Percentiles rank a stretch among this genome's conserved stretches.
Conservation (phyloP, 2,329 filamentous ascomycete genomes). For the Scedosporium apiospermum region DNA sequence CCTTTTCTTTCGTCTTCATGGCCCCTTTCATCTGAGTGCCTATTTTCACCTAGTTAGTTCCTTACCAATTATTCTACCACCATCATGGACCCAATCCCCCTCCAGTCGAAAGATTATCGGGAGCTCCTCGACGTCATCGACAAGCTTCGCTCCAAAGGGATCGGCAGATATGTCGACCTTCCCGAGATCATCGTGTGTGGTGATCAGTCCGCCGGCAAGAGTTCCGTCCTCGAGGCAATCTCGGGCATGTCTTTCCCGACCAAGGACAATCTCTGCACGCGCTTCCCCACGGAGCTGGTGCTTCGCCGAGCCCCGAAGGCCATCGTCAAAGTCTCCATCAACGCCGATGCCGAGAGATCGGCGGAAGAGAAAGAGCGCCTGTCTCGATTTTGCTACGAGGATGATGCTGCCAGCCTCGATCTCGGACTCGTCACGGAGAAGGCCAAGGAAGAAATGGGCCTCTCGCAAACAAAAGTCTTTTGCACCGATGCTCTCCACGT, state of each 20-base stretch:
- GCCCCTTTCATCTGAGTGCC: too few species aligned
- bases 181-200: conserved; percentile 16
- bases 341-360: conserved; percentile 19
- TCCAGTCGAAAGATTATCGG: conserved; percentile 14
- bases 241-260: conserved; percentile 16
- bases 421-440: conserved; percentile 26
- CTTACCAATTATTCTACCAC: neutral
- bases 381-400: neutral
- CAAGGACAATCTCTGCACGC: conserved; percentile 13
- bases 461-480: conserved; percentile 11
- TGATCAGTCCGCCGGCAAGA: conserved; percentile 16
- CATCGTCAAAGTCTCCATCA: neutral
- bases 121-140: conserved; percentile 12
- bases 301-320: conserved; percentile 8
- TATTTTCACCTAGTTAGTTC: neutral
- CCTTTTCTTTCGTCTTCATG: too few species aligned
- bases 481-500: conserved; percentile 15
- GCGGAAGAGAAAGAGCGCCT: conserved; percentile 14
- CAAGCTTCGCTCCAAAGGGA: conserved; percentile 10
- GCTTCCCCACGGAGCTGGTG: conserved; percentile 16
- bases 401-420: conserved; percentile 10
- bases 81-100: neutral
- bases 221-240: conserved; percentile 15
- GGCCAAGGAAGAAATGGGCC: conserved; percentile 22
- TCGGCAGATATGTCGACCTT: conserved; percentile 10